Evolutionary conservation across 345 rosid species (phyloP).

Genomic region (Erucastrum elatum): DNA sequence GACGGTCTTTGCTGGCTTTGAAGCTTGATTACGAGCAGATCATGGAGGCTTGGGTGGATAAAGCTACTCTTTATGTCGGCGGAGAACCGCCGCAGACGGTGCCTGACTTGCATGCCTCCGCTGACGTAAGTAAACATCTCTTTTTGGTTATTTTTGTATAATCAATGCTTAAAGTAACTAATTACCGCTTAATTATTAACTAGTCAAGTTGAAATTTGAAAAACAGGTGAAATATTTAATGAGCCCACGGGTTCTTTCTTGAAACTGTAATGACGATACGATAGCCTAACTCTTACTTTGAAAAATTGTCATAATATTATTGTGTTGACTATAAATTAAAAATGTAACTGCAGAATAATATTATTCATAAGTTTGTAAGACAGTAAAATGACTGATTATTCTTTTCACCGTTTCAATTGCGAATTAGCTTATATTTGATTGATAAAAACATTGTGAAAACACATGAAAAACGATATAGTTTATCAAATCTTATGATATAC

Average conservation of each 20-base stretch:
- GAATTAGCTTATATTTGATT: no score
- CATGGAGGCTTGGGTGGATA: slow-evolving; percentile 84
- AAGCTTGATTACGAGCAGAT: slow-evolving; percentile 87
- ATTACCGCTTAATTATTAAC: background rate
- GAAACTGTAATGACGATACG: background rate
- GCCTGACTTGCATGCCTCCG: slow-evolving; percentile 59
- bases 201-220: no score
- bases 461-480: no score
- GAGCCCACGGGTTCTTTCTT: background rate
- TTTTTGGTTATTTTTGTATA: background rate
- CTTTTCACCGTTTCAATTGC: no score
- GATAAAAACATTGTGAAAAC: no score
- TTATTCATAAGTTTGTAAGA: no score
- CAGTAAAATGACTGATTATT: no score
- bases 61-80: slow-evolving; percentile 61
- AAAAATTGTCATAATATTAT: background rate
- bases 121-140: slow-evolving; percentile 42
- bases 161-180: background rate
- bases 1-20: slow-evolving; percentile 46
- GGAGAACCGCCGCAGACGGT: slow-evolving; percentile 70
- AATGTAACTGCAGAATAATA: background rate
- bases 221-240: background rate
- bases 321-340: background rate
- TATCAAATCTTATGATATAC: no score
- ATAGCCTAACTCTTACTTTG: background rate